Evolutionary conservation across 305 asterid genomes (phyloP), one percentile per base, ranked within the genome.

Genomic region (Fraxinus albicans): DNA sequence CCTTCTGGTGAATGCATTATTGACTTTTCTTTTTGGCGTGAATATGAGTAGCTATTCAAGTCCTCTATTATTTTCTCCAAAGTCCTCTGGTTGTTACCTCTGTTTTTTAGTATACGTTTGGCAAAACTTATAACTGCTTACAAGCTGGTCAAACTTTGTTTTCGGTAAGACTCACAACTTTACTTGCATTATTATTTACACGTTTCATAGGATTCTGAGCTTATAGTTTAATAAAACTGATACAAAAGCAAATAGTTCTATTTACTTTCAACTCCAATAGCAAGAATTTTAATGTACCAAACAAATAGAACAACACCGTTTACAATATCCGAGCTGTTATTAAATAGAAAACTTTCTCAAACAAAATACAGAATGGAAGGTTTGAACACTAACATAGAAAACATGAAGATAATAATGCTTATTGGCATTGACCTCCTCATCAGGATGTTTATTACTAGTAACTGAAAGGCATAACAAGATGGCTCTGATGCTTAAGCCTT

Each of bases 401-500:
- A 53, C 65, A 53, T 17, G 65, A 17, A 17, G 2, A 53, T 17
- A 53, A 17, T 53, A 53, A 17, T 17, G 63, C 9, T 53, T 4
- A 17, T 12, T 12, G 58, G 50, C 50, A 10, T 15, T 47, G 38
- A 29, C 17, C 3, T 25, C 75, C n/a, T 29, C 36, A 29, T 29
- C 25, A 1, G 38, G 75, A 29, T 12, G n/a, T 69, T 69, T 69
- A 69, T 29, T 29, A 1, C 40, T 6, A 23, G 72, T 60, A 60
- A 60, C 13, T 60, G 72, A 60, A 60, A 60, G 69, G 27, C 60
- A 15, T 15, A 4, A 47, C 60, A 47, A 47, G 21, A 47, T 19
- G 9, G 35, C 25, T 15, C 15, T 31, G 15, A 73, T 29, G 82
- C 77, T 86, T 47, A 86, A 53, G 87, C 87, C 25, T 70, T 65